Evolutionary conservation across 192 early-diverging fungal genomes (phyloP), one percentile per base, ranked within the genome.

Genomic region (Entomortierella beljakovae): DNA sequence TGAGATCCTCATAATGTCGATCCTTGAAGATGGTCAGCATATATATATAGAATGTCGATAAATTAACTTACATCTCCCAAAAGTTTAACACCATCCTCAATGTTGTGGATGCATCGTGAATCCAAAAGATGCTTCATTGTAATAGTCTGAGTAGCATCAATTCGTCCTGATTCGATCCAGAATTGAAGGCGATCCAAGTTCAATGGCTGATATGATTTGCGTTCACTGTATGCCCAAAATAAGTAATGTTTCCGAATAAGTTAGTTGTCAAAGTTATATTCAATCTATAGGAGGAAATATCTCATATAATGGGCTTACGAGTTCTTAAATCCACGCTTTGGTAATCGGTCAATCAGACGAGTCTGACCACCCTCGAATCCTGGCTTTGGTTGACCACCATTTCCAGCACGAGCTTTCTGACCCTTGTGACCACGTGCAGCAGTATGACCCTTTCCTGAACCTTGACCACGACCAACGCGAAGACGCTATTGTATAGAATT

Each of bases 341-440:
- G 96, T 46, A 97, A 90, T 32, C 90, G 87, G 48, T 88, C 88
- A 26, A 90, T 88, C 46, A 98, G 68, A 50, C 95, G 93, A 20
- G 92, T 94, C 72, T 98, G 96, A 32, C 97, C 97, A 68, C 97
- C 97, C 80, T 97, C 95, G 70, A 95, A 99, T 23, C 90, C 93
- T 3, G 92, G 93, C 23, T 86, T 83, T 22, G 95, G 95, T 50
- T 91, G 87, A 57, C 89, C 81, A 49, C 61, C 61, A 55, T 93
- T 94, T 59, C 92, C 89, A 8, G 89, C 71, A 10, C 94, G 90
- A 28, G 93, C 90, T 37, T 96, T 91, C 75, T 91, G 95, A 59
- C 97, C 97, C 83, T 98, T 98, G 58, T 92, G 90, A 70, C 97
- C 96, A 31, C 94, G 88, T 11, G 96, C 97, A 57, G 92, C 88